Base-by-base conservation (phyloP, 441 rosid species). In the Euphorbia celastroides region DNA sequence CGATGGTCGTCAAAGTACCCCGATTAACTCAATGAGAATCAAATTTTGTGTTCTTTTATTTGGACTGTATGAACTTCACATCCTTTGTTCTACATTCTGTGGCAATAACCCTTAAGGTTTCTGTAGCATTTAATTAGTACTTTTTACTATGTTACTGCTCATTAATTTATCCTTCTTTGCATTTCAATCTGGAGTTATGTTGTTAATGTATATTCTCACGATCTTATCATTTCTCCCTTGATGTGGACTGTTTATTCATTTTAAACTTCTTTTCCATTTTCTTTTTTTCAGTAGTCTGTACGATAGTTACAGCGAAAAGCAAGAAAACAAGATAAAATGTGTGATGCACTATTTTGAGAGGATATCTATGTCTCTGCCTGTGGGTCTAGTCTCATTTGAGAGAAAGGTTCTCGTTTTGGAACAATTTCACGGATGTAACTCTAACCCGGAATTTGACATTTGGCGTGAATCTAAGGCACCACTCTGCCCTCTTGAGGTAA, bases 401-500 rank as follows among this genome's bases (percentile, higher is more conserved):
- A 83, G 91, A 66, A 92, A 91, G 81, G 74, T 89, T 59, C 96
- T 88, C 74, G 78, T 85, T 17, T 55, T 75, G 52, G 84, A 77
- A 67, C 60, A 67, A 72, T 69, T 44, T 77, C 73, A 68, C 67
- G 41, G 66, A 36, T 50, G 20, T 62, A 31, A 71, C 64, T 26
- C 83, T 73, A 81, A 83, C 71, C 87, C 92, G 9, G 66, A 75
- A 56, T 64, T 82, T 73, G 84, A 82, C 34, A 80, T 84, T 77
- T 92, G 99, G 99, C 75, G 80, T 74, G 75, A 81, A 70, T 92
- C 99, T 63, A 57, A 54, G 27, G 22, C 69, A 31, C 80, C 83
- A 51, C 97, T 89, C 66, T 88, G 97, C 73, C 74, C 71, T 54
- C 77, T 92, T 67, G 80, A 88, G 99, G 99, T 91, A 77, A 65